A percentile compares a stretch with the other conserved stretches of the same genome.
These are phyloP conservation scores for Kodamaea ohmeri DNA, from an alignment of 1,139 yeast species.

Conservation along the genomic window DNA sequence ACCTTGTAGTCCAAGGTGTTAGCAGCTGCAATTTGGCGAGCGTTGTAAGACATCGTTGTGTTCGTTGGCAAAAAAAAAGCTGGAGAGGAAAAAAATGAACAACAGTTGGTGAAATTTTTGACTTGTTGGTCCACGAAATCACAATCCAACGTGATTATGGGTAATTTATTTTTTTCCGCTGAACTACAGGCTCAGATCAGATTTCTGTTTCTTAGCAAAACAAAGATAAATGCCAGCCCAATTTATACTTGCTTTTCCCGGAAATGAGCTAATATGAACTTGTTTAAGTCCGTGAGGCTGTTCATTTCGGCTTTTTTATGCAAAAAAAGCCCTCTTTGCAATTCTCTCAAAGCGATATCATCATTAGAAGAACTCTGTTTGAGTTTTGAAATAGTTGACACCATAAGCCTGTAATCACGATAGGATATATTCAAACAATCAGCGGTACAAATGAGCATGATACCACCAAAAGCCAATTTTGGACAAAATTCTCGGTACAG, in stretches of 20 bases:
- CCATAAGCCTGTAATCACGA: conserved; percentile 37
- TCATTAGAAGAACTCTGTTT: not conserved
- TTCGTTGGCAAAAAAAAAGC: conserved; percentile 4
- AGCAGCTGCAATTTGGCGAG: conserved; percentile 89
- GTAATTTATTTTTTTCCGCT: not conserved
- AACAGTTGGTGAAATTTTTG: not conserved
- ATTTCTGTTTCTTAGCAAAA: too few species aligned
- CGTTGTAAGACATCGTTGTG: conserved; percentile 56
- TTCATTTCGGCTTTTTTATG: conserved; percentile 63
- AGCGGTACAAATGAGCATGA: conserved; percentile 34
- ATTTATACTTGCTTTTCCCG: too few species aligned
- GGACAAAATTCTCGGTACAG: conserved; percentile 24
- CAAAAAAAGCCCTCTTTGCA: conserved; percentile 53
- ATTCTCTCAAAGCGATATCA: conserved; percentile 26
- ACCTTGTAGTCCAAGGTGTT: conserved; percentile 90
- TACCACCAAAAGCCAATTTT: conserved; percentile 7
- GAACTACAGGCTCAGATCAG: not conserved
- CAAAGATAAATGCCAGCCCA: too few species aligned
- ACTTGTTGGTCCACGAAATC: conserved; percentile 1
- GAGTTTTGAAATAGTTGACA: conserved; percentile 4
- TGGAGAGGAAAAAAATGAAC: not conserved
- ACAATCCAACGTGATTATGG: conserved; percentile 8
- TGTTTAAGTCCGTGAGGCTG: conserved; percentile 5
- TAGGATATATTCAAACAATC: conserved; percentile 34
- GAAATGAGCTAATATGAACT: conserved; percentile 1